These are phyloP conservation scores for Phytopythium aichiense DNA, from an alignment of 352 stramenopile species.

Conservation along the genomic window DNA sequence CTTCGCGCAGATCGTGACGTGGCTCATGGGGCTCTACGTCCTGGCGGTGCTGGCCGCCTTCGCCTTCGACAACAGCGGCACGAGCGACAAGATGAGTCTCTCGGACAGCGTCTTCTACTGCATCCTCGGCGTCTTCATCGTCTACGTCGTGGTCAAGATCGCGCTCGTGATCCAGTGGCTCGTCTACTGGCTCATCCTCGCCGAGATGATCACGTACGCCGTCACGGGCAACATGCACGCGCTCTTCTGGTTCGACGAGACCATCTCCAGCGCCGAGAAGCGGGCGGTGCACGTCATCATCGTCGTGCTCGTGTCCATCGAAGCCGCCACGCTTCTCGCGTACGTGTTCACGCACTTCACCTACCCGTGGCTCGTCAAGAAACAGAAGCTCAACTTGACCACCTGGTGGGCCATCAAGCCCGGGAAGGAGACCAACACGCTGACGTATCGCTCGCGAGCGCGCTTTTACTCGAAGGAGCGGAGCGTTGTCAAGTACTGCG, in stretches of 20 bases:
- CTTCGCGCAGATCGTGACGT: slow-evolving; percentile 43
- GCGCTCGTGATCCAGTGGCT: slow-evolving; percentile 79
- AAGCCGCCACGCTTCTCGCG: slow-evolving; percentile 38
- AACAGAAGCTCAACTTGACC: slow-evolving; percentile 34
- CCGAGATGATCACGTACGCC: slow-evolving; percentile 48
- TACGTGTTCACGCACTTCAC: slow-evolving; percentile 65
- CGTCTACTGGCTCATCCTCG: slow-evolving; percentile 79
- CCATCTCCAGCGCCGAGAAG: slow-evolving; percentile 19
- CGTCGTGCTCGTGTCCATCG: slow-evolving; percentile 29
- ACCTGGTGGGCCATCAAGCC: slow-evolving; percentile 49
- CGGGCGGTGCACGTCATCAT: slow-evolving; percentile 28
- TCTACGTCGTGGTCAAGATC: slow-evolving; percentile 71
- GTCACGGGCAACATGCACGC: slow-evolving; percentile 44
- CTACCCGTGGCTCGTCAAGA: slow-evolving; percentile 56
- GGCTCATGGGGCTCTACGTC: slow-evolving; percentile 51
- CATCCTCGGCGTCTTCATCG: slow-evolving; percentile 30
- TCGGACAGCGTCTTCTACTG: slow-evolving; percentile 54
- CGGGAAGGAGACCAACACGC: slow-evolving; percentile 37
- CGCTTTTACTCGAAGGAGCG: slow-evolving; percentile 41
- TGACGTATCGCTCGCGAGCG: slow-evolving; percentile 43
- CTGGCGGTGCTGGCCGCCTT: slow-evolving; percentile 38
- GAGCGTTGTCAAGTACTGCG: slow-evolving; percentile 59
- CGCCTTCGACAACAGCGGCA: slow-evolving; percentile 19
- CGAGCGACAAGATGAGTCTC: slow-evolving; percentile 16
- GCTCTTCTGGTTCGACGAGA: slow-evolving; percentile 44